phyloP scores from a whole-genome alignment of 306 rosid species.

The Cucurbita ficifolia region DNA sequence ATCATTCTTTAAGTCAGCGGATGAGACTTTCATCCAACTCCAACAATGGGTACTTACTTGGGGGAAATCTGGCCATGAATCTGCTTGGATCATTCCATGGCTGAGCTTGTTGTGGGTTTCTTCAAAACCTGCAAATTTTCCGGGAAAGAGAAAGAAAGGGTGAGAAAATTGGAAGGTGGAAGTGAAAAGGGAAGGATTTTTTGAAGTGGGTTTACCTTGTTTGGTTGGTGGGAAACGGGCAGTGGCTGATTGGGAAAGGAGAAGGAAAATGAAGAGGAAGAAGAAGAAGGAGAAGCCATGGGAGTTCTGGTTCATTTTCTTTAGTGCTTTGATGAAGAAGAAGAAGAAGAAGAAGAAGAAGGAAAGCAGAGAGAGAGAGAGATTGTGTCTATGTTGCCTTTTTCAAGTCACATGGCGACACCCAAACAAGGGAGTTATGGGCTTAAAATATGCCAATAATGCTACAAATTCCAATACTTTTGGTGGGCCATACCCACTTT shows the following conservation, averaged over 20 bases:
- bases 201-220: conserved; percentile 20
- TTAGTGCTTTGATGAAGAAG: neutral
- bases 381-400: neutral
- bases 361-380: neutral
- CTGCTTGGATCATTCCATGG: neutral
- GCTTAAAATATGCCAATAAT: neutral
- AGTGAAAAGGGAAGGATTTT: neutral
- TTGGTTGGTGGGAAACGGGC: conserved; percentile 15
- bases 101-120: neutral
- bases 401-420: conserved; percentile 10
- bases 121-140: conserved; percentile 1
- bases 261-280: conserved; percentile 21
- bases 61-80: neutral
- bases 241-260: conserved; percentile 20
- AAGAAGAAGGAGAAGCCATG: conserved; percentile 5
- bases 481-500: conserved; percentile 9
- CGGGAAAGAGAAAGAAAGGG: neutral
- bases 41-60: neutral
- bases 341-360: neutral
- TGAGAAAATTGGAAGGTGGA: neutral
- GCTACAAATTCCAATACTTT: neutral
- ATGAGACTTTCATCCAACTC: too few species aligned
- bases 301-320: conserved; percentile 20
- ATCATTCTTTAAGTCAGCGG: too few species aligned
- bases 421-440: conserved; percentile 4